Percentiles rank a stretch among this genome's conserved stretches.
Conservation (phyloP, 192 early-diverging fungal species). For the Coemansia aciculifera region DNA sequence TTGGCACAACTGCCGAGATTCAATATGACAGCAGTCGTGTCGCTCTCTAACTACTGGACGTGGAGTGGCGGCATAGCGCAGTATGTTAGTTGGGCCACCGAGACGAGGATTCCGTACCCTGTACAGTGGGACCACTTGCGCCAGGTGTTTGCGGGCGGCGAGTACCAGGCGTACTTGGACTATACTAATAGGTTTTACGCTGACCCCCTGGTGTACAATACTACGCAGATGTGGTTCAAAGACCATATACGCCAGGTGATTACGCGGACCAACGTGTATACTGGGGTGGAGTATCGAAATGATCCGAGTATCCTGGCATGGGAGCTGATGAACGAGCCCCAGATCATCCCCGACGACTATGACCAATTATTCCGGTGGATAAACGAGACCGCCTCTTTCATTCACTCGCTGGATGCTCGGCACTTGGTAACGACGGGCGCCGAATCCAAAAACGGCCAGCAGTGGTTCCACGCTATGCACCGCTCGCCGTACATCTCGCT, state of each 20-base stretch:
- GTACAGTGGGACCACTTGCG: slow-evolving; percentile 39
- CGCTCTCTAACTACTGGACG: slow-evolving; percentile 68
- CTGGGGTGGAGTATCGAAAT: slow-evolving; percentile 53
- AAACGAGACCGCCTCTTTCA: slow-evolving; percentile 48
- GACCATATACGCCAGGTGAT: slow-evolving; percentile 54
- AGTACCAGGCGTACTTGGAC: slow-evolving; percentile 45
- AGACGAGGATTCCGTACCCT: slow-evolving; percentile 61
- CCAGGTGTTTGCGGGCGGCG: slow-evolving; percentile 26
- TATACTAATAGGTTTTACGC: slow-evolving; percentile 59
- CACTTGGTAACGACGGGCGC: slow-evolving; percentile 66
- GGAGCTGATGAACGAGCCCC: slow-evolving; percentile 75
- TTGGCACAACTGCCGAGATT: slow-evolving; percentile 56
- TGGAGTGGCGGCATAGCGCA: slow-evolving; percentile 70
- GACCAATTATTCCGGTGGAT: slow-evolving; percentile 54
- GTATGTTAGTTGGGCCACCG: slow-evolving; percentile 63
- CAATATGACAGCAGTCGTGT: slow-evolving; percentile 62
- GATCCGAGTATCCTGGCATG: slow-evolving; percentile 67
- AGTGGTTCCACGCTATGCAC: slow-evolving; percentile 60
- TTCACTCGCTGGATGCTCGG: slow-evolving; percentile 54
- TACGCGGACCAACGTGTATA: slow-evolving; percentile 52
- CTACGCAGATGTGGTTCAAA: slow-evolving; percentile 49
- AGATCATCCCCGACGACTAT: slow-evolving; percentile 29
- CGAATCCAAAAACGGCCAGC: slow-evolving; percentile 61
- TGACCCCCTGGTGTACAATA: slow-evolving; percentile 23
- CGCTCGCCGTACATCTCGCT: slow-evolving; percentile 48